Evolutionary conservation across 2,329 filamentous ascomycete genomes (phyloP), one percentile per base, ranked within the genome.

Genomic region (Arthroderma uncinatum): DNA sequence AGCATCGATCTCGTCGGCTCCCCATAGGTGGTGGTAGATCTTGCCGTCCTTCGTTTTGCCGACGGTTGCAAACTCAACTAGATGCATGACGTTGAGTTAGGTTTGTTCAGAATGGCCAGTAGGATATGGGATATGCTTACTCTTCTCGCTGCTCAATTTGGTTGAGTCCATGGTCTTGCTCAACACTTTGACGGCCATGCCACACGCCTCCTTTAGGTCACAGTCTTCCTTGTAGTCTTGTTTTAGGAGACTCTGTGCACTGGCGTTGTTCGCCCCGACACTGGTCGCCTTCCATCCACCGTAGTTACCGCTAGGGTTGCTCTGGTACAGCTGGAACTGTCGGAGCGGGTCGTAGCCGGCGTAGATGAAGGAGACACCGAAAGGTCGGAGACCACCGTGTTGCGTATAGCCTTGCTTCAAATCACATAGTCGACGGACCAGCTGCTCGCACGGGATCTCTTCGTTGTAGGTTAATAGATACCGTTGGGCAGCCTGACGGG

Each of bases 141-240:
- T 95, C 83, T 98, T 98, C 81, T 98, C 93, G 70, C 90, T 95
- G 79, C 90, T 96, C 70, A 98, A 77, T 80, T 96, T 98, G 56
- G 92, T 97, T 57, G 91, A 95, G 73, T 98, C 93, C 94, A 98
- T 98, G 4, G 93, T 98, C 84, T 98, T 98, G 82, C 93, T 97
- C 64, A 98, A 77, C 62, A 98, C 93, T 82, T 98, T 98, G 72
- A 98, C 93, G 9, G 93, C 93, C 80, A 96, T 86, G 56, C 87
- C 90, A 72, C 93, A 98, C 3, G 94, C 93, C 78, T 98, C 93
- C 78, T 95, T 89, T 69, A 98, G 74, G 64, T 89, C 86, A 74
- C 91, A 97, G 66, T 97, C 91, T 76, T 98, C 93, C 80, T 97
- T 96, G 79, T 98, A 98, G 74, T 98, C 93, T 74, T 98, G 93